A percentile compares a stretch with the other conserved stretches of the same genome.
Conservation (phyloP, 2,329 filamentous ascomycete species). For the Aureobasidium sp. region DNA sequence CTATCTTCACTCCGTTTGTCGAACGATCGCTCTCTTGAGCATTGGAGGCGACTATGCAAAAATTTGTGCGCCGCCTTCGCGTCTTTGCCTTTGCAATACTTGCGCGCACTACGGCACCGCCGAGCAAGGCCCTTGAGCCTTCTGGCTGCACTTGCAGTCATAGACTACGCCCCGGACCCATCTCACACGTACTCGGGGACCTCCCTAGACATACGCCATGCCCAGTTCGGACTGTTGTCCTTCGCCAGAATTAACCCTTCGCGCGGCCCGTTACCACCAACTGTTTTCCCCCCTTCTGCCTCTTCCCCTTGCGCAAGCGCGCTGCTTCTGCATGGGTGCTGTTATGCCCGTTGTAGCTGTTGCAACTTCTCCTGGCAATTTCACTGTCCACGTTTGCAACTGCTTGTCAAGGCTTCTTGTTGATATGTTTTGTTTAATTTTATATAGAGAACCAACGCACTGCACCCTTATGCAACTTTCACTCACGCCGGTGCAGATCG, state of each 20-base stretch:
- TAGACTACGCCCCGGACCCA: slow-evolving; percentile 4
- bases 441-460: slow-evolving; percentile 9
- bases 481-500: slow-evolving; percentile 11
- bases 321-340: slow-evolving; percentile 1
- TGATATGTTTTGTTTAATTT: slow-evolving; percentile 16
- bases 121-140: slow-evolving; percentile 4
- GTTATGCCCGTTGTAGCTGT: slow-evolving; percentile 11
- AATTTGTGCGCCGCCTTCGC: slow-evolving; percentile 5
- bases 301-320: slow-evolving; percentile 15
- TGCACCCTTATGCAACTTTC: slow-evolving; percentile 8
- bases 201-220: background rate
- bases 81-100: background rate
- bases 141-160: slow-evolving; percentile 6
- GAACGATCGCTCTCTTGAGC: background rate
- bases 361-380: slow-evolving; percentile 8
- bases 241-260: slow-evolving; percentile 14
- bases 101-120: slow-evolving; percentile 2
- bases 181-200: background rate
- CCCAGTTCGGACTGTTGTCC: background rate
- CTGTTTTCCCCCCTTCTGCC: slow-evolving; percentile 2
- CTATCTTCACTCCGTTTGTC: background rate
- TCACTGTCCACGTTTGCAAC: slow-evolving; percentile 7
- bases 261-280: slow-evolving; percentile 7
- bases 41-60: background rate
- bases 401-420: background rate